A percentile compares a stretch with the other conserved stretches of the same genome.
These are phyloP conservation scores for Mucor mucedo DNA, from an alignment of 371 early-diverging fungal species.

Conservation along the genomic window DNA sequence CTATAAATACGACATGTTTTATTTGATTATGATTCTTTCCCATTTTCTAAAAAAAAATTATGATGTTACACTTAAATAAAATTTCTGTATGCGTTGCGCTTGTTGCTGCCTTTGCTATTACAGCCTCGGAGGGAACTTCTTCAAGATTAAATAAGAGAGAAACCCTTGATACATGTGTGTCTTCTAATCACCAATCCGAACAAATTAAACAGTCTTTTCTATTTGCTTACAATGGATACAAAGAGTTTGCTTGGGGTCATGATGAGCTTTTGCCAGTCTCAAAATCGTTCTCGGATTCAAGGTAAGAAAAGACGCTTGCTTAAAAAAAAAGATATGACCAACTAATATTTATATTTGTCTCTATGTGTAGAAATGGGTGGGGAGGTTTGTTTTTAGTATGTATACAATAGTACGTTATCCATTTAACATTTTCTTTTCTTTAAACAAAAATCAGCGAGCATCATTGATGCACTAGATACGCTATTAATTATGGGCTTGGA, in stretches of 20 bases:
- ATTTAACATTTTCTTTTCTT: conserved; percentile 1
- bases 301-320: conserved; percentile 38
- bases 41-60: not conserved
- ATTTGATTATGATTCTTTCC: too few relatives aligned
- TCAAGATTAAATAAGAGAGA: not conserved
- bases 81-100: not conserved
- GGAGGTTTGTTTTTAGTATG: conserved; percentile 30
- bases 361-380: conserved; percentile 55
- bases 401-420: not conserved
- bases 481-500: conserved; percentile 77
- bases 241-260: conserved; percentile 48
- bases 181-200: conserved; percentile 8
- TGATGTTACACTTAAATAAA: not conserved
- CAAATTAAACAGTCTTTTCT: conserved; percentile 53
- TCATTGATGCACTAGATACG: conserved; percentile 89
- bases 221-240: conserved; percentile 77
- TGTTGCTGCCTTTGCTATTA: not conserved
- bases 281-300: conserved; percentile 39
- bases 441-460: conserved; percentile 50
- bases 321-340: conserved; percentile 35
- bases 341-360: not conserved
- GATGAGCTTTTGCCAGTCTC: conserved; percentile 54
- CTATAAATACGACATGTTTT: too few relatives aligned
- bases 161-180: not conserved
- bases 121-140: not conserved